A percentile compares a stretch with the other conserved stretches of the same genome.
phyloP scores from a whole-genome alignment of 2,329 filamentous ascomycete species.

The Arthrobotrys musiformis region DNA sequence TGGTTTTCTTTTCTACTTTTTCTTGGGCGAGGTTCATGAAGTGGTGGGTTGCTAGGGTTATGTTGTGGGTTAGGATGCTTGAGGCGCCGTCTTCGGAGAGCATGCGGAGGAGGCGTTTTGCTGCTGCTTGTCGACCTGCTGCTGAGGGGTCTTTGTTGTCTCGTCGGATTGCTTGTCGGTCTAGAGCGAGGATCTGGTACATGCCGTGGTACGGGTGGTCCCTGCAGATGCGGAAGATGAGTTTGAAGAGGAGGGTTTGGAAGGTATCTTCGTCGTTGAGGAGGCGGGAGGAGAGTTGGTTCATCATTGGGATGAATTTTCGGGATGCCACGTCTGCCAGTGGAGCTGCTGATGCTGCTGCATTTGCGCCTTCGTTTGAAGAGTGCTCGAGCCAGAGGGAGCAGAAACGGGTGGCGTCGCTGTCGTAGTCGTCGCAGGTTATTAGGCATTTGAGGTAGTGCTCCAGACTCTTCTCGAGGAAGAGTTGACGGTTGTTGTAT shows the following conservation, averaged over 20 bases:
- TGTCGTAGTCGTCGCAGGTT: slow-evolving; percentile 88
- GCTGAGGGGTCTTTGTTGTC: slow-evolving; percentile 76
- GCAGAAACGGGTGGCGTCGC: slow-evolving; percentile 89
- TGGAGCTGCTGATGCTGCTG: slow-evolving; percentile 74
- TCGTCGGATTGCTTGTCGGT: slow-evolving; percentile 66
- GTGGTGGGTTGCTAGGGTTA: slow-evolving; percentile 27
- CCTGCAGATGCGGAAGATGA: slow-evolving; percentile 84
- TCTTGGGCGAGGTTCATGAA: slow-evolving; percentile 53
- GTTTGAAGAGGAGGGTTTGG: slow-evolving; percentile 76
- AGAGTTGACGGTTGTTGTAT: slow-evolving; percentile 78
- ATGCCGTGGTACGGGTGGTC: slow-evolving; percentile 97
- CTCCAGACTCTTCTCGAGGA: slow-evolving; percentile 87
- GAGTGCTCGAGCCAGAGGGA: slow-evolving; percentile 93
- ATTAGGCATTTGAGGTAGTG: slow-evolving; percentile 89
- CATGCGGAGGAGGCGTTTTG: slow-evolving; percentile 64
- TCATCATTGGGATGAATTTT: slow-evolving; percentile 93
- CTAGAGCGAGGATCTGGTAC: slow-evolving; percentile 91
- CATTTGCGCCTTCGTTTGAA: slow-evolving; percentile 78
- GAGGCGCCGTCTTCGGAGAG: slow-evolving; percentile 28
- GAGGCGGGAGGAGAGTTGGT: slow-evolving; percentile 93
- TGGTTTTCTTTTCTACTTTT: slow-evolving; percentile 72
- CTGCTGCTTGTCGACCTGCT: slow-evolving; percentile 78
- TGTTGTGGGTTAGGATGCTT: slow-evolving; percentile 37
- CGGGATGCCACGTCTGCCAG: slow-evolving; percentile 81
- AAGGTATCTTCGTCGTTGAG: slow-evolving; percentile 77